Conservation (phyloP, 208 protist genomes). For the Crithidia fasciculata region DNA sequence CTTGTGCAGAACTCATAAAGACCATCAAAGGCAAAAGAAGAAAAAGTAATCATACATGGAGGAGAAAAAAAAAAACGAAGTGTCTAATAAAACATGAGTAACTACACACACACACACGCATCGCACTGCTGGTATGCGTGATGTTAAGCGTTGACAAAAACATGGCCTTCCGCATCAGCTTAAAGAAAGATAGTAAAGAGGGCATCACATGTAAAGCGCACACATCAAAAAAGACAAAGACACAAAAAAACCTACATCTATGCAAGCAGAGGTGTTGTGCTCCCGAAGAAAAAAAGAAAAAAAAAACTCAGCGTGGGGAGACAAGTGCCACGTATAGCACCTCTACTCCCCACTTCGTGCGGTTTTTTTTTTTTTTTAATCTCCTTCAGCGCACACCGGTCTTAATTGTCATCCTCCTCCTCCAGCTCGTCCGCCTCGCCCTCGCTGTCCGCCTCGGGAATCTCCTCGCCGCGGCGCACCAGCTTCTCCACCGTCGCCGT, state of each 20-base stretch:
- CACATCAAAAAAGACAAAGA: conserved; percentile 4
- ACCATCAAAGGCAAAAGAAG: not conserved
- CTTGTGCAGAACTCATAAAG: too few relatives aligned
- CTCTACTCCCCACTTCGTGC: too few relatives aligned
- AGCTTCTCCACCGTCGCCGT: conserved; percentile 91
- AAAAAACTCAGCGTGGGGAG: too few relatives aligned
- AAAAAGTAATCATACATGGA: conserved; percentile 19
- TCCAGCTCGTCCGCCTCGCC: conserved; percentile 79
- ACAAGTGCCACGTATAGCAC: too few relatives aligned
- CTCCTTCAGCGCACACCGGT: not conserved
- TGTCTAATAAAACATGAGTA: not conserved
- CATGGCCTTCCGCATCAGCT: not conserved
- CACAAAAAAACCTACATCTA: not conserved
- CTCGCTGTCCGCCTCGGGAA: conserved; percentile 87
- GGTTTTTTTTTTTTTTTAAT: not conserved
- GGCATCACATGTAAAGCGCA: not conserved
- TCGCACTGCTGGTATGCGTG: too few relatives aligned
- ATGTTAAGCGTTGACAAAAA: too few relatives aligned
- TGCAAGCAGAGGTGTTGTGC: too few relatives aligned
- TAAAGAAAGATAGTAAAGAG: not conserved
- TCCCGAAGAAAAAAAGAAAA: too few relatives aligned
- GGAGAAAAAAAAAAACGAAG: conserved; percentile 2
- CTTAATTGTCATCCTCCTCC: conserved; percentile 74
- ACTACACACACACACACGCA: too few relatives aligned
- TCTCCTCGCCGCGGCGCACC: conserved; percentile 89